These are phyloP conservation scores for Scenedesmus sp. DNA, from an alignment of 163 green algal genomes.

Conservation along the genomic window DNA sequence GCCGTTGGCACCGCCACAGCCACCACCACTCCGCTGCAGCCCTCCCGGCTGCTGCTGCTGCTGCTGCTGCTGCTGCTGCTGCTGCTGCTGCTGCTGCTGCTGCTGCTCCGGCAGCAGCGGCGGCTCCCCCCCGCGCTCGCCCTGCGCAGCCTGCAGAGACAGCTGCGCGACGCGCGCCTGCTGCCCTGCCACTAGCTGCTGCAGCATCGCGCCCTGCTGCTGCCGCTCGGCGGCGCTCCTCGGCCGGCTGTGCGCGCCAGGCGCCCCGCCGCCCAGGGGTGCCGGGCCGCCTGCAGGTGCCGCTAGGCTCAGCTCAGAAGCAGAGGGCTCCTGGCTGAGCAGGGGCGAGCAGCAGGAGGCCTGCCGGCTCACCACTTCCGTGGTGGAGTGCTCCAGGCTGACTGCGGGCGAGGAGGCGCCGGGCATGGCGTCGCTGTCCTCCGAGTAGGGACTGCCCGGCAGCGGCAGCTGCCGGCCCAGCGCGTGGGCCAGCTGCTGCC, in stretches of 20 bases:
- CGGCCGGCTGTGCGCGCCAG: background rate
- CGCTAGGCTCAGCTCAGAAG: background rate
- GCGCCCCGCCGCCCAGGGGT: background rate
- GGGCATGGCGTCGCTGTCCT: background rate
- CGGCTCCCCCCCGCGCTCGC: background rate
- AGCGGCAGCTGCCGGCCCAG: background rate
- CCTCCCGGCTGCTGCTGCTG: background rate
- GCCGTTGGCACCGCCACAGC: background rate
- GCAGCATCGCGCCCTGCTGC: background rate
- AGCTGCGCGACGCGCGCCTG: background rate
- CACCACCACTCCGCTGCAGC: background rate
- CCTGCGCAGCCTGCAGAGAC: background rate
- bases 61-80: constrained; percentile 11
- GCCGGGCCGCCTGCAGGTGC: background rate
- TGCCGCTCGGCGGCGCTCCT: constrained; percentile 1
- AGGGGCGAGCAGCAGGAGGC: constrained; percentile 1
- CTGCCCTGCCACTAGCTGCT: background rate
- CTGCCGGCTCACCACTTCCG: constrained; percentile 37
- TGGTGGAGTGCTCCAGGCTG: constrained; percentile 44
- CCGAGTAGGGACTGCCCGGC: background rate
- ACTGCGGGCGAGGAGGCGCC: background rate
- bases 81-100: constrained; percentile 30
- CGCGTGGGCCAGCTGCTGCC: constrained; percentile 11
- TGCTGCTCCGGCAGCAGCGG: background rate
- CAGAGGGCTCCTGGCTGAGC: constrained; percentile 39